These are phyloP conservation scores for Scenedesmus sp. DNA, from an alignment of 163 green algal genomes.

Conservation along the genomic window DNA sequence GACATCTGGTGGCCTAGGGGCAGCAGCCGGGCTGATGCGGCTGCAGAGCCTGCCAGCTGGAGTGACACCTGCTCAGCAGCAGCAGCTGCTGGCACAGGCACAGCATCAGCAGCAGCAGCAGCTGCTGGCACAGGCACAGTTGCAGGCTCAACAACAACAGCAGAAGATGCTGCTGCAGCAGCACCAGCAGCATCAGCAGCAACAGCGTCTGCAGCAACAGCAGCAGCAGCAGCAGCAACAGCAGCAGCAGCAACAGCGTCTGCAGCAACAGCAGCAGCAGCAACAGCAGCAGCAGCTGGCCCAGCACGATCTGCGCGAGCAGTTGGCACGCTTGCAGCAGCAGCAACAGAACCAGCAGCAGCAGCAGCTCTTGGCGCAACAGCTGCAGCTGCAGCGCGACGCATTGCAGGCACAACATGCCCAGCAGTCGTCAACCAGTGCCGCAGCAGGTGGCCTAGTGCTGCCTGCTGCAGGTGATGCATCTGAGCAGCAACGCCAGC, in stretches of 20 bases:
- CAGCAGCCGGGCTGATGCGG: not conserved
- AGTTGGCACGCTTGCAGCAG: not conserved
- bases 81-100: not conserved
- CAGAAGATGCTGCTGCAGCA: slow-evolving; percentile 25
- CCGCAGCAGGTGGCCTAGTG: not conserved
- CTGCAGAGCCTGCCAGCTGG: not conserved
- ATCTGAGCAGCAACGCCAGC: not conserved
- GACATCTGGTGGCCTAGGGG: not conserved
- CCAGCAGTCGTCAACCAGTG: slow-evolving; percentile 11
- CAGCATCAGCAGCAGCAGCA: slow-evolving; percentile 12
- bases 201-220: not conserved
- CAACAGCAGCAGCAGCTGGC: not conserved
- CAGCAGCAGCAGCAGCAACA: slow-evolving; percentile 16
- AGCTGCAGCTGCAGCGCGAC: slow-evolving; percentile 20
- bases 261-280: slow-evolving; percentile 15
- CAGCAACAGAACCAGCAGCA: slow-evolving; percentile 27
- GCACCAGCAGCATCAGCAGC: not conserved
- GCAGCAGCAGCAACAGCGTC: slow-evolving; percentile 6
- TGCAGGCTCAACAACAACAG: not conserved
- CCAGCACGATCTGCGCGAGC: not conserved
- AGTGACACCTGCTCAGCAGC: not conserved
- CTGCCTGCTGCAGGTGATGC: not conserved
- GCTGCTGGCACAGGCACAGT: not conserved
- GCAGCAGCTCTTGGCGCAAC: slow-evolving; percentile 23
- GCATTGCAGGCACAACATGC: not conserved